phyloP scores from a whole-genome alignment of 495 filamentous ascomycete genomes.

The Tetracladium setigerum region DNA sequence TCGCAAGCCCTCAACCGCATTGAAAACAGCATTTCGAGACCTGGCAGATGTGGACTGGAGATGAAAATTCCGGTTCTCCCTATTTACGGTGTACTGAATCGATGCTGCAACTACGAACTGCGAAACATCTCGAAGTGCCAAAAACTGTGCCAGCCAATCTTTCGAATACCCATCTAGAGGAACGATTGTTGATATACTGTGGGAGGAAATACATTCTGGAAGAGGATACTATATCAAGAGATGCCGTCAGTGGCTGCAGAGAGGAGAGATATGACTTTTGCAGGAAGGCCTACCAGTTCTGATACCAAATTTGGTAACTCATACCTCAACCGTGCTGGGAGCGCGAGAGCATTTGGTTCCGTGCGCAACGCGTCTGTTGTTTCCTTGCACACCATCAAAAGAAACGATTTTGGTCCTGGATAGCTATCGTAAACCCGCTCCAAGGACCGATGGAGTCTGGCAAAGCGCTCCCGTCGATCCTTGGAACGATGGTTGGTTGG shows the following conservation, averaged over 20 bases:
- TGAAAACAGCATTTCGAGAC: constrained; percentile 29
- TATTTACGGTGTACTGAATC: constrained; percentile 28
- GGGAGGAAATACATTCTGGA: constrained; percentile 12
- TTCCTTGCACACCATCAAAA: constrained; percentile 27
- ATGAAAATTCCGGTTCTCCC: constrained; percentile 25
- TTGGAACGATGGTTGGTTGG: constrained; percentile 20
- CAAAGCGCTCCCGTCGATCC: constrained; percentile 28
- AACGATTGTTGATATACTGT: constrained; percentile 23
- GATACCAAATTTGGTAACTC: constrained; percentile 27
- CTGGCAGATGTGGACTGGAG: constrained; percentile 24
- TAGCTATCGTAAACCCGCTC: constrained; percentile 30
- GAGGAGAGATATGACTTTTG: background rate
- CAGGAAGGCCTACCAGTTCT: constrained; percentile 20
- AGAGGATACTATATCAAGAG: constrained; percentile 16
- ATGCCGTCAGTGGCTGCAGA: background rate
- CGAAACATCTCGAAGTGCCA: constrained; percentile 29
- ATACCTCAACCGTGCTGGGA: constrained; percentile 22
- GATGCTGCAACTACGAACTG: constrained; percentile 29
- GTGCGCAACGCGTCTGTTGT: constrained; percentile 23
- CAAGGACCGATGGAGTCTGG: constrained; percentile 25
- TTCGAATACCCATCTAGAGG: constrained; percentile 14
- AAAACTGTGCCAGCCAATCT: constrained; percentile 26
- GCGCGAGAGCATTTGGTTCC: constrained; percentile 25
- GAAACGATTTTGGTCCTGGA: constrained; percentile 25
- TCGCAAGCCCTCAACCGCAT: constrained; percentile 23